Percentiles rank a stretch among this genome's conserved stretches.
phyloP scores from a whole-genome alignment of 495 filamentous ascomycete genomes.

The Hypoxylon cercidicola region DNA sequence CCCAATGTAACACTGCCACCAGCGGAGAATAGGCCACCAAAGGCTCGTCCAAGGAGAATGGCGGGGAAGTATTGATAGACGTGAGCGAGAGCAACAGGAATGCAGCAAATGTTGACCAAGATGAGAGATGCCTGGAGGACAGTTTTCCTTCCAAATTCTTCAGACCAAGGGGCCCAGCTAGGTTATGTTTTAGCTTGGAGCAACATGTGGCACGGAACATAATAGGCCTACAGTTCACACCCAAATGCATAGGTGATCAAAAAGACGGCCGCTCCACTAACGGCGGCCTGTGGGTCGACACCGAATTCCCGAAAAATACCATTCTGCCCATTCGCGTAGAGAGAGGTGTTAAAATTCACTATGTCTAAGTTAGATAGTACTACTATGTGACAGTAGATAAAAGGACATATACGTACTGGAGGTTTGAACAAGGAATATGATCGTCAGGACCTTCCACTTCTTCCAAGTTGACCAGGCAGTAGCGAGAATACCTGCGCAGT shows the following conservation, averaged over 20 bases:
- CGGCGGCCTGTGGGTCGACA: slow-evolving; percentile 70
- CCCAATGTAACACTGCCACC: slow-evolving; percentile 84
- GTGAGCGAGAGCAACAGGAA: slow-evolving; percentile 74
- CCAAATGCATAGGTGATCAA: slow-evolving; percentile 80
- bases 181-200: slow-evolving; percentile 17
- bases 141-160: slow-evolving; percentile 77
- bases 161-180: slow-evolving; percentile 81
- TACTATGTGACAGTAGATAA: neutral
- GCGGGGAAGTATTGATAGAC: slow-evolving; percentile 68
- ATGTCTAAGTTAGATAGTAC: slow-evolving; percentile 13
- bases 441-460: slow-evolving; percentile 77
- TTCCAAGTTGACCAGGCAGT: slow-evolving; percentile 68
- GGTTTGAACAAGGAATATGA: slow-evolving; percentile 79
- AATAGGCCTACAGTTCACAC: slow-evolving; percentile 66
- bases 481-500: slow-evolving; percentile 71
- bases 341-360: slow-evolving; percentile 82
- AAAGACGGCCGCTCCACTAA: slow-evolving; percentile 76
- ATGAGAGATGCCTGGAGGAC: slow-evolving; percentile 75
- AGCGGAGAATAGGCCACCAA: slow-evolving; percentile 78
- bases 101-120: slow-evolving; percentile 80
- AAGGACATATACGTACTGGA: slow-evolving; percentile 57
- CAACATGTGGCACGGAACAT: neutral
- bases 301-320: slow-evolving; percentile 70
- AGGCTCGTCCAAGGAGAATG: slow-evolving; percentile 70
- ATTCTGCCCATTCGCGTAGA: slow-evolving; percentile 72